Conservation (phyloP, 2,329 filamentous ascomycete species). For the Penicillium sumatraense region DNA sequence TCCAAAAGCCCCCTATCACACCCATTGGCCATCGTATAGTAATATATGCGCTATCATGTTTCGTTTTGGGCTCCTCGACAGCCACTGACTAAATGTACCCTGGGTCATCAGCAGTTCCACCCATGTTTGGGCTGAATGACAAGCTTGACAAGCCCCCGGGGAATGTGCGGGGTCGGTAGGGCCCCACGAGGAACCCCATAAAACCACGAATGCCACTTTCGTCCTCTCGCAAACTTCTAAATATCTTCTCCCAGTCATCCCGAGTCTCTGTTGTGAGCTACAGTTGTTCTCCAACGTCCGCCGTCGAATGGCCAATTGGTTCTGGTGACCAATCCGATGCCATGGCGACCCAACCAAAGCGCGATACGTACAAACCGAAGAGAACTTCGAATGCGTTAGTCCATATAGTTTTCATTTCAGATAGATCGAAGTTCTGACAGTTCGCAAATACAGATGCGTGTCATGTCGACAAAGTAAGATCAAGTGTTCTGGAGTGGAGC, state of each 20-base stretch:
- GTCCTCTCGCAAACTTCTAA: not conserved
- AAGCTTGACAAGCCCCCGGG: not conserved
- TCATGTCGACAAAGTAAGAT: not conserved
- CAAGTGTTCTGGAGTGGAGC: not conserved
- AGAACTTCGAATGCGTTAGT: conserved; percentile 6
- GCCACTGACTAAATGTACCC: not conserved
- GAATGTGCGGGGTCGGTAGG: not conserved
- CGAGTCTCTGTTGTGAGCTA: no score
- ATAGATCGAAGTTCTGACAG: not conserved
- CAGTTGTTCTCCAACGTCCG: not conserved
- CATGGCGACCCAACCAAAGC: not conserved
- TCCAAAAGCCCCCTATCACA: not conserved
- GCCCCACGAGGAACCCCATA: not conserved
- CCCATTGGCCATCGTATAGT: not conserved
- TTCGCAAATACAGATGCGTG: not conserved
- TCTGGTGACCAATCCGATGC: not conserved
- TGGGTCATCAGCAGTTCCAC: not conserved
- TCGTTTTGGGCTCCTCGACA: not conserved
- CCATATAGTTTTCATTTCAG: not conserved
- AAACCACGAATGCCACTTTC: not conserved
- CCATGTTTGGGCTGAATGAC: not conserved
- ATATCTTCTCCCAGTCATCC: not conserved
- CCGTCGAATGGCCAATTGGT: not conserved
- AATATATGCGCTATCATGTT: not conserved
- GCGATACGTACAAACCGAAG: not conserved